These are phyloP conservation scores for Massospora cicadina DNA, from an alignment of 371 early-diverging fungal species.

Conservation along the genomic window DNA sequence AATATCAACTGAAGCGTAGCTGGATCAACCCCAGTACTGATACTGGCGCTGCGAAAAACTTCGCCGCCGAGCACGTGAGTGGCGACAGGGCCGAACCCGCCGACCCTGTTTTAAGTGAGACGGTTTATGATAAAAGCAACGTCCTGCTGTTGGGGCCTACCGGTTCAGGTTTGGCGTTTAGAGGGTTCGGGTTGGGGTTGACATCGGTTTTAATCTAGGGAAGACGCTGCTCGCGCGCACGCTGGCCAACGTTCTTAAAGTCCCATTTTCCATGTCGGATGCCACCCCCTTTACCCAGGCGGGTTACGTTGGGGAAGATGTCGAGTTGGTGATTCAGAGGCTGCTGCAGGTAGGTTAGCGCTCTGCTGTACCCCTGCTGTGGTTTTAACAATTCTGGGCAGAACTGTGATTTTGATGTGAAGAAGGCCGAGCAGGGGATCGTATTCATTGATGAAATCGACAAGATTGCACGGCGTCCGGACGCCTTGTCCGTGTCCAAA, in stretches of 20 bases:
- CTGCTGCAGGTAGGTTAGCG: constrained; percentile 39
- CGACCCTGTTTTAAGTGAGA: constrained; percentile 14
- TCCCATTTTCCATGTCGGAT: constrained; percentile 84
- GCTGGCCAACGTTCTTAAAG: constrained; percentile 63
- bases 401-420: constrained; percentile 72
- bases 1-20: constrained; percentile 12
- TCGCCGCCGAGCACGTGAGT: constrained; percentile 7
- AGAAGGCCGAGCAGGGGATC: constrained; percentile 71
- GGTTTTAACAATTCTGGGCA: constrained; percentile 12
- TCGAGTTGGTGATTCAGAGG: constrained; percentile 69
- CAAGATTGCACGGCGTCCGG: constrained; percentile 63
- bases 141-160: constrained; percentile 73
- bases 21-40: constrained; percentile 11
- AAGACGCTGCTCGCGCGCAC: constrained; percentile 75
- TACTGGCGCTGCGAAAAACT: not conserved
- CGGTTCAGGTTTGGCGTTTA: constrained; percentile 36
- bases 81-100: constrained; percentile 12
- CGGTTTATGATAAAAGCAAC: constrained; percentile 73
- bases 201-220: constrained; percentile 20
- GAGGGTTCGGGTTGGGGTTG: not conserved
- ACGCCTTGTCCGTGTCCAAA: constrained; percentile 53
- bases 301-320: constrained; percentile 90
- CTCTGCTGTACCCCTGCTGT: not conserved
- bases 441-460: constrained; percentile 90
- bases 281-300: constrained; percentile 86